Evolutionary conservation across 208 protist species (phyloP).

Genomic region (Acanthamoeba triangularis): DNA sequence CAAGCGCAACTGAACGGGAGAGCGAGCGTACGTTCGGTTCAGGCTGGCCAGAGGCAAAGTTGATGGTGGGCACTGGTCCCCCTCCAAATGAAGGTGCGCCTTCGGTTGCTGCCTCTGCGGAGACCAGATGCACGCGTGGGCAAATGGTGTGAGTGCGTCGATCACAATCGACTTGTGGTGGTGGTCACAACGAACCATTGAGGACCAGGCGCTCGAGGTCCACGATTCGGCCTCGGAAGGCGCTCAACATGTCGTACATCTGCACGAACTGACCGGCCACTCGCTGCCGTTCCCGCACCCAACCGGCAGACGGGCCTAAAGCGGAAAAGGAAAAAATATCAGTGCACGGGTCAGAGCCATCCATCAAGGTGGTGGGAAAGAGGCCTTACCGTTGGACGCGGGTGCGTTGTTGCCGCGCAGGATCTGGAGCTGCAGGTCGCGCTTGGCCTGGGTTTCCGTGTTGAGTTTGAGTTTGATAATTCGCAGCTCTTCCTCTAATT

Average conservation of each 20-base stretch:
- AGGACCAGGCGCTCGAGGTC: slow-evolving; percentile 47
- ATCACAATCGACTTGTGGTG: neutral
- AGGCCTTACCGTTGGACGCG: neutral
- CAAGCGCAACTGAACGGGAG: no score
- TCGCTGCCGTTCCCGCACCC: slow-evolving; percentile 8
- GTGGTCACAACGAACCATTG: neutral
- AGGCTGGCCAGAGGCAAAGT: neutral
- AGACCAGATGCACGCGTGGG: neutral
- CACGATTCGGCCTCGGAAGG: slow-evolving; percentile 19
- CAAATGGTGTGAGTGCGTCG: neutral
- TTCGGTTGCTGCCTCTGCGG: neutral
- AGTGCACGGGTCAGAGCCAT: neutral
- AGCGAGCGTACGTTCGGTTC: no score
- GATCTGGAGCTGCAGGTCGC: slow-evolving; percentile 73
- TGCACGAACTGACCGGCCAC: slow-evolving; percentile 15
- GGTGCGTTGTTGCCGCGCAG: slow-evolving; percentile 56
- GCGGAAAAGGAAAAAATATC: neutral
- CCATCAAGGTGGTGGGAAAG: no score
- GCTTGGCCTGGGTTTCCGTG: slow-evolving; percentile 58
- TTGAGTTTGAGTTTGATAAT: slow-evolving; percentile 71
- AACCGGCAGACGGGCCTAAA: neutral
- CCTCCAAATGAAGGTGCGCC: neutral
- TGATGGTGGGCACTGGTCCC: neutral
- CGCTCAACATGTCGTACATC: slow-evolving; percentile 67
- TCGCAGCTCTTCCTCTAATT: slow-evolving; percentile 49